Evolutionary conservation across 495 filamentous ascomycete species (phyloP).

Genomic region (Penicillium antarcticum): DNA sequence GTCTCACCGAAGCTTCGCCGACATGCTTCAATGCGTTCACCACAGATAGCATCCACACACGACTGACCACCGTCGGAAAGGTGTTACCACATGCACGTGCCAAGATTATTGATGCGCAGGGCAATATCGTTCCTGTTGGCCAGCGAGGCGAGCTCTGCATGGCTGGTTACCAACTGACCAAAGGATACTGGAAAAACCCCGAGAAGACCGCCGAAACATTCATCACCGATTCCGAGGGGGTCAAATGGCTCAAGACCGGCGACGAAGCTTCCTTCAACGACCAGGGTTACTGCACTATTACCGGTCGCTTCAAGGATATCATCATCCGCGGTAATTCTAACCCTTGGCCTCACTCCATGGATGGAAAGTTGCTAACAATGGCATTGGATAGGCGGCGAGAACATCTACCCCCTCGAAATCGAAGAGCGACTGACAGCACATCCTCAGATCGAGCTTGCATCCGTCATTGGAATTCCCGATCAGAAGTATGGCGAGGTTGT

Average conservation of each 20-base stretch:
- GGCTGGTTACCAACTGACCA: slow-evolving; percentile 63
- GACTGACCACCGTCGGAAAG: slow-evolving; percentile 62
- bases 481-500: slow-evolving; percentile 66
- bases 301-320: slow-evolving; percentile 77
- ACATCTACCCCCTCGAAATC: slow-evolving; percentile 73
- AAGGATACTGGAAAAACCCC: slow-evolving; percentile 69
- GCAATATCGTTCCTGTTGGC: slow-evolving; percentile 57
- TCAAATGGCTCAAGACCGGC: slow-evolving; percentile 65
- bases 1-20: slow-evolving; percentile 68
- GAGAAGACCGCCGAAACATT: slow-evolving; percentile 65
- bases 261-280: slow-evolving; percentile 67
- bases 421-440: slow-evolving; percentile 63
- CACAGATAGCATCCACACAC: slow-evolving; percentile 55
- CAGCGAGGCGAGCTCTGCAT: slow-evolving; percentile 63
- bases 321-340: slow-evolving; percentile 63
- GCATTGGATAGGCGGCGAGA: slow-evolving; percentile 58
- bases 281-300: slow-evolving; percentile 62
- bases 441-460: slow-evolving; percentile 50
- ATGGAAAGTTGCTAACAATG: background rate
- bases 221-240: slow-evolving; percentile 53
- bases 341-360: background rate
- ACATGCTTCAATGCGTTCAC: slow-evolving; percentile 71
- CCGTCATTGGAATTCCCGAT: slow-evolving; percentile 62
- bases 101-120: slow-evolving; percentile 62
- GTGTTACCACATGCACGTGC: slow-evolving; percentile 64